Evolutionary conservation across 176 grass and related monocot species (phyloP), one percentile per base, ranked within the genome.

Genomic region (Ananas comosus): DNA sequence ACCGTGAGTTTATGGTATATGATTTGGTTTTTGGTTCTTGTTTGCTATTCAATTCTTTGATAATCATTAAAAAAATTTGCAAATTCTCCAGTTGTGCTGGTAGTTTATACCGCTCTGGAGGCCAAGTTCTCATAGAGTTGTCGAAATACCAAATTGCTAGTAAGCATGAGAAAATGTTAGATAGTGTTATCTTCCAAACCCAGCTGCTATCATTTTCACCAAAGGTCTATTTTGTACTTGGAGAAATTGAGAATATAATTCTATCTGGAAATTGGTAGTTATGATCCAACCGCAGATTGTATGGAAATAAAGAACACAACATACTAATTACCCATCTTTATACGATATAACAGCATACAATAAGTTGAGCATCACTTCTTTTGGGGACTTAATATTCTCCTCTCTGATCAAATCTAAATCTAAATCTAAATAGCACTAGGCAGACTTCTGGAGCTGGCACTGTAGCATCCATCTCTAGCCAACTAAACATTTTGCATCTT

Each of bases 1-100:
- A 77, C 19, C 19, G 68, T 79, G 54, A 57, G 53, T 70, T 65
- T 57, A 9, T 4, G 28, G 63, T 57, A 8, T 50, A 50, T 70
- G 69, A 73, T 11, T 27, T 65, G 74, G 33, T 70, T 79, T 58
- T 80, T 21, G 48, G n/a, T 57, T 70, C 24, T 48, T 63, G 5
- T 21, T 11, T 3, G 14, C 48, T 12, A 33, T 80, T 70, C 72
- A 61, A 19, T 51, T 61, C 73, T 65, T 66, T 69, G 16, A 61
- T 64, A 25, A 28, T 51, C 33, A 64, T 73, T 12, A 13, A 57
- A 51, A 51, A 13, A 9, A 11, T 59, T 21, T n/a, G 9, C 54
- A 17, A 17, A 17, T 8, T 59, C 54, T 59, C 10, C 54, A 59
- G 14, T 59, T 57, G 58, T 16, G 12, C 50, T 74, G 56, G 28